Evolutionary conservation across 2,329 filamentous ascomycete species (phyloP).

Genomic region (Ophiostoma triangulosporum): DNA sequence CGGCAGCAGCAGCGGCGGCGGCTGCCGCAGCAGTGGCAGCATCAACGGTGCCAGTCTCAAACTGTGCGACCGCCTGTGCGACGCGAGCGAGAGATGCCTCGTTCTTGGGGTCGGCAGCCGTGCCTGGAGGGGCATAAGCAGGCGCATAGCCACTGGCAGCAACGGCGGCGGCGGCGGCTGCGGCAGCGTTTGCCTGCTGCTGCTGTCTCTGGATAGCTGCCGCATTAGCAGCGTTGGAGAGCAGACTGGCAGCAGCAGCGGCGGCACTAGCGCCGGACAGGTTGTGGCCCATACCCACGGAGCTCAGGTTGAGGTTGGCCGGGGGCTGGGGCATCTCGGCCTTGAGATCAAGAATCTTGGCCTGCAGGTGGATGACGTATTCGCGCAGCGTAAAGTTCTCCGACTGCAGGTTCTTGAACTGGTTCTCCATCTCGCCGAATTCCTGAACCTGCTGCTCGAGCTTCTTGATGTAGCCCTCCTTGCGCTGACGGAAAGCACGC

Average conservation of each 20-base stretch:
- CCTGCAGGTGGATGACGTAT: constrained; percentile 84
- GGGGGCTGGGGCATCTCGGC: constrained; percentile 78
- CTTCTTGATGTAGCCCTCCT: constrained; percentile 97
- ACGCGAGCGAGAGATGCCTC: constrained; percentile 31
- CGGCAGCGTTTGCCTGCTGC: constrained; percentile 2
- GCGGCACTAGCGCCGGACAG: neutral
- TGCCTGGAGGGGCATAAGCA: neutral
- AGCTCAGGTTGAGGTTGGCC: constrained; percentile 56
- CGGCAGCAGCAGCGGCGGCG: neutral
- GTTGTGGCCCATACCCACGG: neutral
- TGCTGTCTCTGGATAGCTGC: constrained; percentile 6
- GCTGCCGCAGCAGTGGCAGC: neutral
- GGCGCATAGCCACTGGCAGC: neutral
- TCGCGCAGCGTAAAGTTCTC: constrained; percentile 88
- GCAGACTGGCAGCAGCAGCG: constrained; percentile 5
- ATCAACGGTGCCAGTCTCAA: constrained; percentile 9
- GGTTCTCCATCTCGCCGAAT: constrained; percentile 59
- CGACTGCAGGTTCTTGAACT: constrained; percentile 65
- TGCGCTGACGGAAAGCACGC: constrained; percentile 93
- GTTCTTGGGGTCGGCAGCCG: neutral
- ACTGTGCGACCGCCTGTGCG: constrained; percentile 30
- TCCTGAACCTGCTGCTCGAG: constrained; percentile 88
- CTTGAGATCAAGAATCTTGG: constrained; percentile 67
- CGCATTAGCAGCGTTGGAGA: constrained; percentile 7
- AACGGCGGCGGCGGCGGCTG: neutral